These are phyloP conservation scores for Sporothrix sp. DNA, from an alignment of 2,329 filamentous ascomycete genomes.

Conservation along the genomic window DNA sequence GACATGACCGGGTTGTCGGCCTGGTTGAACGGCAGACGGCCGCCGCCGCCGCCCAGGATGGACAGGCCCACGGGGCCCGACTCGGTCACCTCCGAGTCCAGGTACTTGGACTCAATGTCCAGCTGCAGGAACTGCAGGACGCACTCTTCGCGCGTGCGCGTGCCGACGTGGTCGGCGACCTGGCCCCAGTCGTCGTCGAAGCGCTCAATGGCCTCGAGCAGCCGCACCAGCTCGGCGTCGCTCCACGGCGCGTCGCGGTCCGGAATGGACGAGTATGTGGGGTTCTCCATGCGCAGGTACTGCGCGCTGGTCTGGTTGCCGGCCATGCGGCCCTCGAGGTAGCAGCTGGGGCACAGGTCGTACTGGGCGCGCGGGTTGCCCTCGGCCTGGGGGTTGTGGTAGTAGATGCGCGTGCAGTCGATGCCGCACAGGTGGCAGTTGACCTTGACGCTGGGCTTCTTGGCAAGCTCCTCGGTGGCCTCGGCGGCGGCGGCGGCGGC, in stretches of 20 bases:
- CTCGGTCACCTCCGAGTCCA: slow-evolving; percentile 61
- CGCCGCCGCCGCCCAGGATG: slow-evolving; percentile 62
- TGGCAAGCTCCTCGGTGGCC: slow-evolving; percentile 50
- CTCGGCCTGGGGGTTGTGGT: slow-evolving; percentile 47
- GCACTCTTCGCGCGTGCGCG: slow-evolving; percentile 87
- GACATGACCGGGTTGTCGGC: slow-evolving; percentile 95
- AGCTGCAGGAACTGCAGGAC: slow-evolving; percentile 93
- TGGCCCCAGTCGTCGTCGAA: slow-evolving; percentile 95
- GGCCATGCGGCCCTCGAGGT: slow-evolving; percentile 73
- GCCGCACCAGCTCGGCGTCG: slow-evolving; percentile 76
- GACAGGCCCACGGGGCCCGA: slow-evolving; percentile 48
- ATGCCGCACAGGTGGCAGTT: slow-evolving; percentile 88
- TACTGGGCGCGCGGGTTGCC: slow-evolving; percentile 62
- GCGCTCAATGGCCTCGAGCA: slow-evolving; percentile 83
- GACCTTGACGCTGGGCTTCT: slow-evolving; percentile 56
- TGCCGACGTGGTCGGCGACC: slow-evolving; percentile 85
- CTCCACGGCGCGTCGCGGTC: slow-evolving; percentile 86
- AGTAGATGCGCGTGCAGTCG: slow-evolving; percentile 65
- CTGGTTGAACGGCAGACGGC: slow-evolving; percentile 80
- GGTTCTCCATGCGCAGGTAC: slow-evolving; percentile 84
- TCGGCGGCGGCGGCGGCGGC: background rate
- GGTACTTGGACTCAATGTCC: slow-evolving; percentile 94
- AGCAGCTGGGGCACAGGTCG: slow-evolving; percentile 87
- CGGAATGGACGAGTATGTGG: slow-evolving; percentile 64
- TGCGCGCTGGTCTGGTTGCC: slow-evolving; percentile 67